Conservation (phyloP, 1,139 yeast species). For the Pichia sp. region DNA sequence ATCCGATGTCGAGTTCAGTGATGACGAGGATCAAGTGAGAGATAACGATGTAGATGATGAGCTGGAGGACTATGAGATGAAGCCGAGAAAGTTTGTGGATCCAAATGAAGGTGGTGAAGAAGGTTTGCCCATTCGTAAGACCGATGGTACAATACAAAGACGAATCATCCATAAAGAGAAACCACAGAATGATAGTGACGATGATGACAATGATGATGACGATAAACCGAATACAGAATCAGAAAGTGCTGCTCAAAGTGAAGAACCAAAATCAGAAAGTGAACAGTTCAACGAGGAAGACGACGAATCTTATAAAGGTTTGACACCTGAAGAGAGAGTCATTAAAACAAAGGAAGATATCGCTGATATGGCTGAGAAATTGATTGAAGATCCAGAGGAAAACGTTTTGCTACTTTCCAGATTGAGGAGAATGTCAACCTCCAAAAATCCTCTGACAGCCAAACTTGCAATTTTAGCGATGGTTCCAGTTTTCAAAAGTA, state of each 20-base stretch:
- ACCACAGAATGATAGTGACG: slow-evolving; percentile 24
- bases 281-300: slow-evolving; percentile 26
- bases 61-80: slow-evolving; percentile 54
- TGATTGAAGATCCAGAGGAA: slow-evolving; percentile 89
- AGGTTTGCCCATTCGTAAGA: slow-evolving; percentile 72
- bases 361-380: slow-evolving; percentile 69
- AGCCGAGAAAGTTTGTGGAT: slow-evolving; percentile 41
- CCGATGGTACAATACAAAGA: slow-evolving; percentile 64
- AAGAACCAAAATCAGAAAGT: slow-evolving; percentile 18
- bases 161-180: slow-evolving; percentile 35
- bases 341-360: slow-evolving; percentile 69
- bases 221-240: slow-evolving; percentile 17
- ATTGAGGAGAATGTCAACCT: slow-evolving; percentile 62
- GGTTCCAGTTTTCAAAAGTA: slow-evolving; percentile 74
- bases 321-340: slow-evolving; percentile 53
- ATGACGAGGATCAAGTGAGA: slow-evolving; percentile 24
- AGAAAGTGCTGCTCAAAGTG: slow-evolving; percentile 3
- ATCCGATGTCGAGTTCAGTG: slow-evolving; percentile 19
- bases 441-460: slow-evolving; percentile 59
- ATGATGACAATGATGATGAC: slow-evolving; percentile 17
- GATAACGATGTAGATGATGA: slow-evolving; percentile 2
- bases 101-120: slow-evolving; percentile 46
- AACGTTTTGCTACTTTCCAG: slow-evolving; percentile 60
- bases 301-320: slow-evolving; percentile 40
- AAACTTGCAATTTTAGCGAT: slow-evolving; percentile 73